Evolutionary conservation across 2,329 filamentous ascomycete species (phyloP).

Genomic region (Talaromyces atroroseus): DNA sequence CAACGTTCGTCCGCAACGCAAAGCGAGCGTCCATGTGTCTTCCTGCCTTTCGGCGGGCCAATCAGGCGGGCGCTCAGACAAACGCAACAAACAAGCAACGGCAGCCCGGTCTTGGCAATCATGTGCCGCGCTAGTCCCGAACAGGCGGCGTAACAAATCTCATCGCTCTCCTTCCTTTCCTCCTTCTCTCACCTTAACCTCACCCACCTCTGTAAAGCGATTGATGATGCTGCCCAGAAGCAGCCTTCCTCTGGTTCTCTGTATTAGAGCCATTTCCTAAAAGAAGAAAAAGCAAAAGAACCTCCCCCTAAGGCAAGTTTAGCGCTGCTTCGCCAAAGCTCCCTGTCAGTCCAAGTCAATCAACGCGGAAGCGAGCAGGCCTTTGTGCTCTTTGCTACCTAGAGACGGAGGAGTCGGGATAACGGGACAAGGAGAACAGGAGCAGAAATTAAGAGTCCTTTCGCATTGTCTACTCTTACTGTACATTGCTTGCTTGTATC

Average conservation of each 20-base stretch:
- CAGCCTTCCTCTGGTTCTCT: slow-evolving; percentile 28
- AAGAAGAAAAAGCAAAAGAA: slow-evolving; percentile 16
- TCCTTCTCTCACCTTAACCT: slow-evolving; percentile 6
- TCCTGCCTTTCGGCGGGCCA: background rate
- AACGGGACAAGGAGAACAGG: background rate
- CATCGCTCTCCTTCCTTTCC: background rate
- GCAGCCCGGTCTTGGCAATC: slow-evolving; percentile 9
- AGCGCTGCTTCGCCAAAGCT: slow-evolving; percentile 8
- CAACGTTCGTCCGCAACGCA: slow-evolving; percentile 21
- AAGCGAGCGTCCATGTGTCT: background rate
- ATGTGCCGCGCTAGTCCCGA: slow-evolving; percentile 17
- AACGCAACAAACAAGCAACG: slow-evolving; percentile 16
- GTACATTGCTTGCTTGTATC: slow-evolving; percentile 11
- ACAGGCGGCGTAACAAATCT: slow-evolving; percentile 15
- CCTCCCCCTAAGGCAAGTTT: slow-evolving; percentile 23
- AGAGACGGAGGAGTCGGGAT: background rate
- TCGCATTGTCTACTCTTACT: background rate
- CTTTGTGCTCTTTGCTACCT: background rate
- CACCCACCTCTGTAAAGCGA: slow-evolving; percentile 33
- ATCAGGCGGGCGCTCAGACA: slow-evolving; percentile 16
- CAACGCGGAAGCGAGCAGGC: background rate
- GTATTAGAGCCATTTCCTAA: slow-evolving; percentile 29
- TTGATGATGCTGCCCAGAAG: slow-evolving; percentile 31
- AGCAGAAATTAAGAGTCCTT: background rate
- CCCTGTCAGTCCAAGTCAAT: background rate